Base-by-base conservation (phyloP, 768 basidiomycete genomes). In the Strobilomyces dryophilus region DNA sequence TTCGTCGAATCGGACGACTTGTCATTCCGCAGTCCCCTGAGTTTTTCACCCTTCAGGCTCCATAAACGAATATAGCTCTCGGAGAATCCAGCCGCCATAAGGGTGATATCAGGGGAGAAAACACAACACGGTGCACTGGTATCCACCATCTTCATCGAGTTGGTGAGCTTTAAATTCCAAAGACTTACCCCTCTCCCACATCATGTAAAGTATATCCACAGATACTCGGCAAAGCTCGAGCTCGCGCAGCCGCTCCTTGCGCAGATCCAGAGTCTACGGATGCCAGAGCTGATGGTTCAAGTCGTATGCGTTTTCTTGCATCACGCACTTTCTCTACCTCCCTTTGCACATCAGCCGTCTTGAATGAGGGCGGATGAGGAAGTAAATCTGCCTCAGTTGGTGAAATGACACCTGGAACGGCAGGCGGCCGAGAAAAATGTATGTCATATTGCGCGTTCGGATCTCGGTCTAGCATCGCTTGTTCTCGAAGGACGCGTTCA, bases 171-270 rank as follows among this genome's bases (percentile, higher is more conserved):
- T 15, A 32, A 34, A 37, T 42, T 18, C 20, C 18, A 32, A 47
- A 39, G 31, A 57, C 87, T 62, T 65, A 97, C 95, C 92, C 91
- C 73, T 98, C 95, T n/a, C 86, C 85, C 2, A 89, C 84, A 62
- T 98, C 94, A 66, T 97, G 95, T 39, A 99, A 65, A 4, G 97
- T 98, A 65, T 97, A 98, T 7, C 92, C 85, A 60, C 95, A 97
- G 49, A 98, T 85, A 61, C 95, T 98, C 3, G 95, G 95, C 51
- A 95, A 71, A 40, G 86, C 87, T 14, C 83, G 78, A 2, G 84
- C 77, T 51, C 81, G 74, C 4, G 62, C 61, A 31, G 80, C 68
- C 48, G 73, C 71, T 9, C 78, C 83, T 67, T 87, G 88, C 31
- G 81, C 69, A 21, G 81, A 81, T 59, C 77, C 78, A 32, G 69